Evolutionary conservation across 179 eudicot species (phyloP).

Genomic region (Sideroxylon spinosum): DNA sequence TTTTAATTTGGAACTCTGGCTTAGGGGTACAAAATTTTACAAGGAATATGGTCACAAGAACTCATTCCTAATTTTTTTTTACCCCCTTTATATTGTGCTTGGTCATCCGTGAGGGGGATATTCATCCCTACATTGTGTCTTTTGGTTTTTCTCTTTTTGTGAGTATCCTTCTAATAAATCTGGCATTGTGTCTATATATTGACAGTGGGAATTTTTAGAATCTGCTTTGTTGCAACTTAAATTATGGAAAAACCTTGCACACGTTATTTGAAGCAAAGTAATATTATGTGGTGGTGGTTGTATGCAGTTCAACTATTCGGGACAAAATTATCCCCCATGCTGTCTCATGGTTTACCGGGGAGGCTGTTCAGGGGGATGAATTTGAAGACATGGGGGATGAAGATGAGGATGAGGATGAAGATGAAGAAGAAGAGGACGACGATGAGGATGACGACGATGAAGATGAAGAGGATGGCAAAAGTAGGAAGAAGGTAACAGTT

Average conservation of each 20-base stretch:
- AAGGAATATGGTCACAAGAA: background rate
- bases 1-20: background rate
- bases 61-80: background rate
- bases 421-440: conserved; percentile 43
- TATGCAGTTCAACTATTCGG: conserved; percentile 68
- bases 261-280: background rate
- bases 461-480: conserved; percentile 28
- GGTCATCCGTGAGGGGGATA: background rate
- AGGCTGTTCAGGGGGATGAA: conserved; percentile 73
- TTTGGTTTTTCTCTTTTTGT: background rate
- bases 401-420: conserved; percentile 52
- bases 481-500: conserved; percentile 41
- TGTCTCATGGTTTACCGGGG: conserved; percentile 96
- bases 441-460: conserved; percentile 50
- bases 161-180: background rate
- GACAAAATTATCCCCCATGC: conserved; percentile 93
- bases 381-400: conserved; percentile 52
- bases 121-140: background rate
- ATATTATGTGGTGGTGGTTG: background rate
- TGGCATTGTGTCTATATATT: background rate
- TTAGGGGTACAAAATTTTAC: background rate
- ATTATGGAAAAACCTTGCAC: too few species aligned
- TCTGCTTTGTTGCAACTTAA: too few species aligned
- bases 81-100: background rate
- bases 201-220: too few species aligned